Evolutionary conservation across 495 filamentous ascomycete species (phyloP).

Genomic region (Xylaria cubensis): DNA sequence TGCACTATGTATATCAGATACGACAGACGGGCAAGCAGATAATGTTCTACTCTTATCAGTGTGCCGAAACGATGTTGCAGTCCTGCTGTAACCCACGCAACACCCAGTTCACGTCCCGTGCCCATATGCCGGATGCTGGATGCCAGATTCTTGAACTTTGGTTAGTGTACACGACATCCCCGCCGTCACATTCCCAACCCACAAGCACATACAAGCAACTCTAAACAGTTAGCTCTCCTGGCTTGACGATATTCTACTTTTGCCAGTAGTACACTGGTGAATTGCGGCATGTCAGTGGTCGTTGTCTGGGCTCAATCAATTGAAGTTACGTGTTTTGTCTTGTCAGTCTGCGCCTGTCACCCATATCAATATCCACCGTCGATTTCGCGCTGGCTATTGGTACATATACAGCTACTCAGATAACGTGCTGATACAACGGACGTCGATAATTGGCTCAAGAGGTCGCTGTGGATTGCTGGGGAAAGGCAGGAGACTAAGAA

Average conservation of each 20-base stretch:
- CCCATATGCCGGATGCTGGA: neutral
- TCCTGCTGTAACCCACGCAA: neutral
- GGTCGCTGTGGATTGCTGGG: neutral
- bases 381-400: neutral
- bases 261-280: too few relatives aligned
- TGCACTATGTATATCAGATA: neutral
- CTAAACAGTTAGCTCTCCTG: neutral
- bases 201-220: neutral
- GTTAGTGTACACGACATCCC: neutral
- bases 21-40: neutral
- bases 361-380: neutral
- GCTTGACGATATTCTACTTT: neutral
- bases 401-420: neutral
- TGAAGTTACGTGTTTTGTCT: neutral
- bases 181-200: neutral
- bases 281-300: too few relatives aligned
- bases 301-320: neutral
- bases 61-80: neutral
- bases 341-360: neutral
- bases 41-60: neutral
- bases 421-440: neutral
- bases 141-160: neutral
- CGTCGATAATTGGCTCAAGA: neutral
- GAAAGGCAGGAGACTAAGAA: neutral
- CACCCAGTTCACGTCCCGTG: neutral